Conservation (phyloP, 1,284 basidiomycete species). For the Meripilus lineatus region DNA sequence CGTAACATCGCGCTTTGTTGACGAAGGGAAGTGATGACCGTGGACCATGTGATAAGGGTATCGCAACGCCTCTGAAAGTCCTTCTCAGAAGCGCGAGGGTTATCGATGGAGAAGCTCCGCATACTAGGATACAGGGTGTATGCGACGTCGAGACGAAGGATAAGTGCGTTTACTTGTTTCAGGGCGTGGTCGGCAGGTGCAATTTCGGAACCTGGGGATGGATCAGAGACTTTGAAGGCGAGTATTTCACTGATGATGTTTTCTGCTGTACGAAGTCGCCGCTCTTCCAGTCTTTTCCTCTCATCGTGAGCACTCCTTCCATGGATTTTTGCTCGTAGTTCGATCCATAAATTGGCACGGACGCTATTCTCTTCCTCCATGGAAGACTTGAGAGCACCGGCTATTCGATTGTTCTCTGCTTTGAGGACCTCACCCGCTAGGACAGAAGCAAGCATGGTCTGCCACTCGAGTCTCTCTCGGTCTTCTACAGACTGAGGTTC, state of each 20-base stretch:
- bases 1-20: constrained; percentile 76
- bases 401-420: constrained; percentile 88
- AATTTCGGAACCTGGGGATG: constrained; percentile 31
- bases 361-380: constrained; percentile 65
- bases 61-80: constrained; percentile 78
- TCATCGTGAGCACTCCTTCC: constrained; percentile 83
- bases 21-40: constrained; percentile 73
- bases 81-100: constrained; percentile 61
- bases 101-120: constrained; percentile 76
- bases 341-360: constrained; percentile 81
- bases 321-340: constrained; percentile 83
- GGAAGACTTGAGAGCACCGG: constrained; percentile 63
- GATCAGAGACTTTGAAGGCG: constrained; percentile 57
- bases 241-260: constrained; percentile 81
- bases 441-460: constrained; percentile 90
- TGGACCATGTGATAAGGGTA: constrained; percentile 87
- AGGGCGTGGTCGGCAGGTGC: constrained; percentile 51
- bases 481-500: constrained; percentile 67
- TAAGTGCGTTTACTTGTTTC: constrained; percentile 65
- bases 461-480: constrained; percentile 87
- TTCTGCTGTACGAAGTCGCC: constrained; percentile 77
- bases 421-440: constrained; percentile 90
- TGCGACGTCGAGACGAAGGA: constrained; percentile 79
- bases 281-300: constrained; percentile 75
- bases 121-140: constrained; percentile 86